Evolutionary conservation across 257 asterid species (phyloP).

Genomic region (Henckelia pumila): DNA sequence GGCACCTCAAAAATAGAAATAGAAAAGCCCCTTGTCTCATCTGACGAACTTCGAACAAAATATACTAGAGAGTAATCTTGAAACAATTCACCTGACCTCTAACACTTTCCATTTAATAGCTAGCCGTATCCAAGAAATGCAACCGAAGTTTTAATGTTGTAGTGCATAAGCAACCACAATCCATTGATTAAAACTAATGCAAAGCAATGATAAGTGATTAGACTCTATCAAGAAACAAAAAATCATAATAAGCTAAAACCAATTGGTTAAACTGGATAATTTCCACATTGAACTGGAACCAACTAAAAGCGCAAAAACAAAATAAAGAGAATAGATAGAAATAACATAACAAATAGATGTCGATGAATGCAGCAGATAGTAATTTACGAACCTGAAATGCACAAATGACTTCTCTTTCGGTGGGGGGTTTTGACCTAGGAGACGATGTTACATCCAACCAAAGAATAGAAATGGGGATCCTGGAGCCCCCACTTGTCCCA

Average conservation of each 20-base stretch:
- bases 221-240: neutral
- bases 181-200: neutral
- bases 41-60: neutral
- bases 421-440: slow-evolving; percentile 83
- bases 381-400: slow-evolving; percentile 68
- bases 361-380: neutral
- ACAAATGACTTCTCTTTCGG: slow-evolving; percentile 71
- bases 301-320: slow-evolving; percentile 1
- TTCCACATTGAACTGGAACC: neutral
- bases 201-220: too few relatives aligned
- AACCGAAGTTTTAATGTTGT: neutral
- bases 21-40: neutral
- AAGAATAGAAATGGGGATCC: slow-evolving; percentile 76
- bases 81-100: neutral
- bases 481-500: slow-evolving; percentile 99
- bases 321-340: neutral
- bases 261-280: neutral
- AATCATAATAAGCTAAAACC: neutral
- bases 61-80: neutral
- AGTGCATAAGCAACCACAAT: neutral
- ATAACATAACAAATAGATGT: neutral
- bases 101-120: neutral
- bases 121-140: neutral
- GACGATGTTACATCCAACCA: slow-evolving; percentile 89
- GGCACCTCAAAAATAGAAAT: neutral